Conservation (phyloP, 306 rosid species). For the Heteromeles arbutifolia region DNA sequence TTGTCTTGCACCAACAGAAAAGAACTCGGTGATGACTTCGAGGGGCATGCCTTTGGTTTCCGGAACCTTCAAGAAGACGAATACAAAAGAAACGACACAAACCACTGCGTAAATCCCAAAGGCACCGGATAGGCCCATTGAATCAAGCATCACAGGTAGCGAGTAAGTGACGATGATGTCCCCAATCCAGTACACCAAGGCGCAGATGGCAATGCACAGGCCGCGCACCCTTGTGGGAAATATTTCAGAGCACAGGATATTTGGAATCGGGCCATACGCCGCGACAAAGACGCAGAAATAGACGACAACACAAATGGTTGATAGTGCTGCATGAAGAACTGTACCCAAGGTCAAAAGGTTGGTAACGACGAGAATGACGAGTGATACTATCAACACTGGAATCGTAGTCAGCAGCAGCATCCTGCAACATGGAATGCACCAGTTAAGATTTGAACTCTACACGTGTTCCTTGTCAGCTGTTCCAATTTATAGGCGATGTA, state of each 20-base stretch:
- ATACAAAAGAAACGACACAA: conserved; percentile 58
- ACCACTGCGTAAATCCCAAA: conserved; percentile 55
- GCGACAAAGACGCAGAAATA: conserved; percentile 63
- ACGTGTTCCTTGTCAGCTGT: neutral
- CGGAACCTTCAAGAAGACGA: conserved; percentile 66
- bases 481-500: neutral
- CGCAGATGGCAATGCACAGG: conserved; percentile 71
- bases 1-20: conserved; percentile 56
- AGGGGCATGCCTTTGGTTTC: conserved; percentile 95
- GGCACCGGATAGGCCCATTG: conserved; percentile 56
- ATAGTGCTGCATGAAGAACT: conserved; percentile 48
- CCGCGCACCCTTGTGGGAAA: conserved; percentile 82
- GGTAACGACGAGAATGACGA: conserved; percentile 44
- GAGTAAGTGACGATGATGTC: conserved; percentile 73
- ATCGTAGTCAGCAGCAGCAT: conserved; percentile 51
- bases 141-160: conserved; percentile 48
- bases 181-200: conserved; percentile 57
- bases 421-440: conserved; percentile 38
- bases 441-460: neutral
- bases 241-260: conserved; percentile 71
- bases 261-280: conserved; percentile 79
- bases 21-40: conserved; percentile 76
- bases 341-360: conserved; percentile 31
- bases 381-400: conserved; percentile 60
- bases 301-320: conserved; percentile 50